These are phyloP conservation scores for Cyberlindnera sargentensis DNA, from an alignment of 805 yeast genomes.

Conservation along the genomic window DNA sequence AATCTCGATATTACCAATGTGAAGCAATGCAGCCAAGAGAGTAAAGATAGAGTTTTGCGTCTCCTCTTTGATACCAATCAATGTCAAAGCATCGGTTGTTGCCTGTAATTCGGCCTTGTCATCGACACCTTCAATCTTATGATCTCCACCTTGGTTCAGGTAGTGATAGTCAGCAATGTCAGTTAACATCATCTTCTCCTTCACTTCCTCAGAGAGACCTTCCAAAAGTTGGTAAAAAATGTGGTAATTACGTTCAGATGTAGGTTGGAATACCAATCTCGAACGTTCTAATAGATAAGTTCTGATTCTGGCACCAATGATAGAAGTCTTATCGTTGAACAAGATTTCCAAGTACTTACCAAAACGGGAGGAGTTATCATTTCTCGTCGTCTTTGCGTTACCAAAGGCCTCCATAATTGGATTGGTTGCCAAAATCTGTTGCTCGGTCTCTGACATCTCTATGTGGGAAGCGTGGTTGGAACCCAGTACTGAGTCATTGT, in stretches of 20 bases:
- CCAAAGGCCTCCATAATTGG: constrained; percentile 98
- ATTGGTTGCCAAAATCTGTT: constrained; percentile 91
- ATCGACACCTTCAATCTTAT: constrained; percentile 67
- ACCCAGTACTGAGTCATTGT: constrained; percentile 27
- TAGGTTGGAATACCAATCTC: constrained; percentile 88
- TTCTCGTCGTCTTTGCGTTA: constrained; percentile 95
- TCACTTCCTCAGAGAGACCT: constrained; percentile 54
- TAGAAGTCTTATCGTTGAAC: constrained; percentile 66
- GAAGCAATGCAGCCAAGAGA: constrained; percentile 81
- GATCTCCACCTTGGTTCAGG: constrained; percentile 83
- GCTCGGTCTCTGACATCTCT: constrained; percentile 87
- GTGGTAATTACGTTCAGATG: constrained; percentile 88
- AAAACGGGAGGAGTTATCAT: constrained; percentile 95
- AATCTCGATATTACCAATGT: constrained; percentile 87
- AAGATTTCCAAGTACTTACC: constrained; percentile 93
- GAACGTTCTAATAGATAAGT: constrained; percentile 91
- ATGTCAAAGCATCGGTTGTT: constrained; percentile 67
- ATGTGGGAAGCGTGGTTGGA: constrained; percentile 35
- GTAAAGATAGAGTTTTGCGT: constrained; percentile 66
- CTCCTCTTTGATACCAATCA: constrained; percentile 64
- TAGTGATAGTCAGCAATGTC: constrained; percentile 67
- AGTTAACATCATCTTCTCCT: constrained; percentile 51
- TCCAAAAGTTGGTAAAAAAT: constrained; percentile 84
- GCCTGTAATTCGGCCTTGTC: constrained; percentile 72
- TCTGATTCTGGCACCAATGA: constrained; percentile 91